These are phyloP conservation scores for Dryas alaskensis DNA, from an alignment of 306 rosid genomes.

Conservation along the genomic window DNA sequence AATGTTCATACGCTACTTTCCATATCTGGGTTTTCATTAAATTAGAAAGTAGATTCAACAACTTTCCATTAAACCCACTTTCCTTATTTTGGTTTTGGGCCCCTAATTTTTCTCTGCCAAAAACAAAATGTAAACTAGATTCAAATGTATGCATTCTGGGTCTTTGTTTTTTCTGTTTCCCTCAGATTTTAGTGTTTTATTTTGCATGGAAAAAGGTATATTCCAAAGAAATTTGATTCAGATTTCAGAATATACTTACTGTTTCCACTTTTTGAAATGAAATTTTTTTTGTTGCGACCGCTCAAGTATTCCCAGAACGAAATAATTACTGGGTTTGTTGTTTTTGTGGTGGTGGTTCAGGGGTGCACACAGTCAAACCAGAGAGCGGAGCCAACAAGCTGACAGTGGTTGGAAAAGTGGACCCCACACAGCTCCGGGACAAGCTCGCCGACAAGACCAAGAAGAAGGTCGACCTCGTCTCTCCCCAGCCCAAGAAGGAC, in stretches of 20 bases:
- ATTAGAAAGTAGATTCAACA: neutral
- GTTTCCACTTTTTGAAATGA: neutral
- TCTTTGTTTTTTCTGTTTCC: neutral
- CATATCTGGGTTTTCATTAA: neutral
- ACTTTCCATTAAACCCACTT: neutral
- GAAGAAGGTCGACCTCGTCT: constrained; percentile 60
- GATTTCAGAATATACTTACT: neutral
- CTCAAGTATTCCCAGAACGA: no score
- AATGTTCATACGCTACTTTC: neutral
- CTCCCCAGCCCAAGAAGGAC: constrained; percentile 54
- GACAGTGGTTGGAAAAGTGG: constrained; percentile 52
- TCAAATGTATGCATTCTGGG: neutral
- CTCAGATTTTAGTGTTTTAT: neutral
- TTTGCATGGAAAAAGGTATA: neutral
- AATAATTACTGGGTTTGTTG: constrained; percentile 9
- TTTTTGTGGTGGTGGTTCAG: constrained; percentile 21
- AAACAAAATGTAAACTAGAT: no score
- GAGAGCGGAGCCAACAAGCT: constrained; percentile 50
- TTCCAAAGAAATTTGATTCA: neutral
- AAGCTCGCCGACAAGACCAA: constrained; percentile 40
- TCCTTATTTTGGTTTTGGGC: neutral
- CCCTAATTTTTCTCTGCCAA: no score
- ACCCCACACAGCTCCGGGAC: constrained; percentile 48
- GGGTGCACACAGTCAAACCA: constrained; percentile 41
- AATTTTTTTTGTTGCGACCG: no score